These are phyloP conservation scores for Phytophthora sp. DNA, from an alignment of 352 stramenopile genomes.

Conservation along the genomic window DNA sequence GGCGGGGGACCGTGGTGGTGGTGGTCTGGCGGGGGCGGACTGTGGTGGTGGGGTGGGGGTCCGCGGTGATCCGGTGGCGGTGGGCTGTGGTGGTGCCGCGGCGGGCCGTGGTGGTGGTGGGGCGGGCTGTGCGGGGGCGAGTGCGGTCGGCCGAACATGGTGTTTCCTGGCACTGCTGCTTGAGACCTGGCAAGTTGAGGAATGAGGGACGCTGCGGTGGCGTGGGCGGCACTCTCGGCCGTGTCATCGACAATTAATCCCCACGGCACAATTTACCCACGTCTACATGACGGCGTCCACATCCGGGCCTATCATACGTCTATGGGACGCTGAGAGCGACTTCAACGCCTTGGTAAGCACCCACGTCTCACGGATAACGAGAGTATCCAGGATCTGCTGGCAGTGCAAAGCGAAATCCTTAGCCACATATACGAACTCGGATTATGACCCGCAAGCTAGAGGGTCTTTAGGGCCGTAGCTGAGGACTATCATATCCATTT, in stretches of 20 bases:
- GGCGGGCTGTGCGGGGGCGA: constrained; percentile 19
- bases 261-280: too few species aligned
- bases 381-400: constrained; percentile 6
- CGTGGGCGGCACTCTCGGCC: too few species aligned
- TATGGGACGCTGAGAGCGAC: too few species aligned
- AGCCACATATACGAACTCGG: too few species aligned
- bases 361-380: constrained; percentile 4
- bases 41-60: constrained; percentile 1
- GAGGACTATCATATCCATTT: too few species aligned
- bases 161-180: constrained; percentile 4
- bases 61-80: not conserved
- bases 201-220: constrained; percentile 2
- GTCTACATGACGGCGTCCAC: too few species aligned
- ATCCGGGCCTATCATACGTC: too few species aligned
- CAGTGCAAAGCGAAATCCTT: constrained; percentile 16
- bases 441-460: too few species aligned
- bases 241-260: constrained; percentile 15
- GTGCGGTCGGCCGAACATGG: constrained; percentile 20
- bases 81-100: constrained; percentile 10
- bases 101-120: constrained; percentile 12
- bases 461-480: too few species aligned
- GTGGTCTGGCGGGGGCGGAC: constrained; percentile 1
- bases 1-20: constrained; percentile 7
- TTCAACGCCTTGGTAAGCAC: too few species aligned
- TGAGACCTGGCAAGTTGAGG: constrained; percentile 17